These are phyloP conservation scores for Colletotrichum abscissum DNA, from an alignment of 2,329 filamentous ascomycete genomes.

Conservation along the genomic window DNA sequence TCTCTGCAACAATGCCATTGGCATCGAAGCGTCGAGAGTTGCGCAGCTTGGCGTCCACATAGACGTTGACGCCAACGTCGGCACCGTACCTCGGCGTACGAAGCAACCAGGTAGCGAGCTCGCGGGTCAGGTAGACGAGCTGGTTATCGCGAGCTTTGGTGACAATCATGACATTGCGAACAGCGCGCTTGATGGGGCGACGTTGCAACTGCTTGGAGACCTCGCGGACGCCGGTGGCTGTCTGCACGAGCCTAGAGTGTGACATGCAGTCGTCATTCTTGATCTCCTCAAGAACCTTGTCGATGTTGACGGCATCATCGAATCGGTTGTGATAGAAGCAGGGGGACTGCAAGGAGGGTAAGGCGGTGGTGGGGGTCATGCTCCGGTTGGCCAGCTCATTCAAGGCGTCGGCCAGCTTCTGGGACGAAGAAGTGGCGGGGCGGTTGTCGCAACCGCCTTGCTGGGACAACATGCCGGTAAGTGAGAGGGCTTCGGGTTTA, in stretches of 20 bases:
- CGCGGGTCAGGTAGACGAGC: constrained; percentile 87
- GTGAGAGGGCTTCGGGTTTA: constrained; percentile 71
- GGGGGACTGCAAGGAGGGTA: constrained; percentile 84
- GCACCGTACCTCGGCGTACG: constrained; percentile 89
- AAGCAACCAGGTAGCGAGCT: constrained; percentile 89
- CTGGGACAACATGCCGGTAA: constrained; percentile 68
- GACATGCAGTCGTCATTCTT: constrained; percentile 89
- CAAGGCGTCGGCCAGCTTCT: constrained; percentile 72
- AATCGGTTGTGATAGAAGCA: constrained; percentile 99
- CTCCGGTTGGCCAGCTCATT: constrained; percentile 61
- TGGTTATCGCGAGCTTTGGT: constrained; percentile 97
- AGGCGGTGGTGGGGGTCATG: constrained; percentile 58
- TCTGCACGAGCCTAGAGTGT: constrained; percentile 93
- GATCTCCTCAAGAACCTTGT: constrained; percentile 95
- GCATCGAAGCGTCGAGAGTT: constrained; percentile 90
- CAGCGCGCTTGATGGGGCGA: constrained; percentile 89
- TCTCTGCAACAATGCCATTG: constrained; percentile 75
- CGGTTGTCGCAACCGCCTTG: constrained; percentile 51
- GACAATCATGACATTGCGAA: constrained; percentile 97
- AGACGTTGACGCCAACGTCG: constrained; percentile 93
- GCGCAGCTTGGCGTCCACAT: constrained; percentile 95
- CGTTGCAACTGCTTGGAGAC: constrained; percentile 96
- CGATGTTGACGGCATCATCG: constrained; percentile 94
- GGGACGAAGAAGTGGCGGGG: constrained; percentile 61
- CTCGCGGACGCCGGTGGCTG: constrained; percentile 92